Evolutionary conservation across 768 basidiomycete species (phyloP), one percentile per base, ranked within the genome.

Genomic region (Tulasnella sp.): DNA sequence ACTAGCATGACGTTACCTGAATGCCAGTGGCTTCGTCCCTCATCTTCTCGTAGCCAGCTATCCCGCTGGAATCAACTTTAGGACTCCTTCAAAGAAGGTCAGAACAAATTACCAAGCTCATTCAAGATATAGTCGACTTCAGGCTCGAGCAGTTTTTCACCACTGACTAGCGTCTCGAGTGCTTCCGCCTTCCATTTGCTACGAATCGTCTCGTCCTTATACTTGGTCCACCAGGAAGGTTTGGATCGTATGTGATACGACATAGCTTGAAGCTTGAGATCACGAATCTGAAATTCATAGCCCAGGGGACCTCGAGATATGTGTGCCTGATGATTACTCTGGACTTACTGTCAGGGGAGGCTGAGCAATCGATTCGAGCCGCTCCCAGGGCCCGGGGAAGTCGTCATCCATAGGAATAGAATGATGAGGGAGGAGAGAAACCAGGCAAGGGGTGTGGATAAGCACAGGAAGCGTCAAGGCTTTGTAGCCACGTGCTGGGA

Each of bases 211-310:
- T 71, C 71, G 62, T 71, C 39, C 71, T 78, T 68, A 16, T 68
- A 78, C 68, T 78, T 75, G 31, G 34, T 31, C 62, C 56, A 38
- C 77, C 77, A 78, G 24, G 31, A 71, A 8, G 77, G 58, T 34
- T 75, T 78, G 36, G 56, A 68, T 24, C 77, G 58, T 38, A 78
- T 38, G 21, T 56, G 31, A 68, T 68, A 78, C n/a, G 77, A 78
- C 39, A 78, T 56, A 16, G 74, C 36, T 21, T 34, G 46, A 3
- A 75, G 31, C 74, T 40, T 18, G 27, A 34, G 74, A 27, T 75
- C 74, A 4, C n/a, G 38, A 52, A 75, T 31, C 74, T 75, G 44
- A 9, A 42, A 5, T 40, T 3, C 39, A 40, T 40, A 10, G 10
- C 5, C 10, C 5, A 4, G 5, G 10, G 39, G 39, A 40, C 39